Base-by-base conservation (phyloP, 1,139 yeast genomes). In the Blastobotrys arbuscula region DNA sequence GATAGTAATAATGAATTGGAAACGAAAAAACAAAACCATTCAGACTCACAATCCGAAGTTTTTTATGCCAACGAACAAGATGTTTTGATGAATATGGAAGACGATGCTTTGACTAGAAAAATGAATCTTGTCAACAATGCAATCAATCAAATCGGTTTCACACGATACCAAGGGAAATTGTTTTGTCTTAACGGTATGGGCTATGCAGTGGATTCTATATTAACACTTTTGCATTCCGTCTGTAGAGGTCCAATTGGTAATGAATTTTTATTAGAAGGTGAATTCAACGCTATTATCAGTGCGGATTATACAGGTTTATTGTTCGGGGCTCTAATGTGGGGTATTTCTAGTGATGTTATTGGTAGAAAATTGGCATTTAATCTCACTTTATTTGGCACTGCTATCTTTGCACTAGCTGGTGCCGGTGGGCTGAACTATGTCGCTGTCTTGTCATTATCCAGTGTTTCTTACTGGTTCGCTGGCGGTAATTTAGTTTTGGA, bases 401-500 rank as follows among this genome's bases (percentile, higher is more conserved):
- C 82, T 2, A 53, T 74, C 2, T 78, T 78, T 55, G 74, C 78
- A 10, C 74, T 79, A 50, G 62, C 79, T 39, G 71, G 77, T 5
- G 81, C 79, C 39, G 82, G 80, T 51, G 77, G 75, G 64, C 67
- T 72, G 68, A 59, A 48, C 38, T 67, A 63, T 54, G 61, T 74
- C 12, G 69, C 76, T 37, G 79, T 78, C 56, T 70, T 76, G 59
- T 67, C 79, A 23, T 72, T 79, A 55, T 74, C 76, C 24, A 75
- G 78, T 12, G 20, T 50, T 34, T 52, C 55, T 26, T 59, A 58
- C 34, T 60, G 59, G 38, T 56, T 52, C 19, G 63, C 62, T 16
- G 84, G 84, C 51, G 84, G 85, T 51, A 80, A 81, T 58, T 67
- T 80, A 51, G 82, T 78, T 2, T 67, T 79, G 35, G 85, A 81